Base-by-base conservation (phyloP, 1,139 yeast genomes). In the Hanseniaspora sp. region DNA sequence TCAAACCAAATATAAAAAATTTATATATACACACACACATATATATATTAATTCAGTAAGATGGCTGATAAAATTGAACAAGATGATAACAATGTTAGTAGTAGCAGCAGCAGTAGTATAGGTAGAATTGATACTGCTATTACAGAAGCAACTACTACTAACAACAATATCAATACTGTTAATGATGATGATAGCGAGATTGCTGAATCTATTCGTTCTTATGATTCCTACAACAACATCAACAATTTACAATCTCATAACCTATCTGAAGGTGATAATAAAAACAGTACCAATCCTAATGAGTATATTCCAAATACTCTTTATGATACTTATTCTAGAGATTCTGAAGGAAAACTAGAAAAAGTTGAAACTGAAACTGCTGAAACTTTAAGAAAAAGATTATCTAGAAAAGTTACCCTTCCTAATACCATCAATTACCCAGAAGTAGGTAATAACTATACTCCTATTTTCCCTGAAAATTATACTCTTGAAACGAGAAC, bases 381-480 rank as follows among this genome's bases (percentile, higher is more conserved):
- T 17, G 77, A 79, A 62, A 79, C 92, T 0, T 69, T 86, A 54
- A 76, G 74, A 53, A 82, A 79, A 17, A 51, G 37, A 38, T 17
- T 51, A 5, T 44, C 54, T n/a, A 44, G 54, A 51, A 51, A 51
- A 23, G 54, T 45, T 5, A 51, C 54, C 9, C 38, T 51, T 13
- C 54, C 54, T 29, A 51, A 51, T 15, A 51, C 54, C 8, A 31
- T 51, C 6, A 51, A 51, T 28, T 51, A 51, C 18, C 54, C 54
- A 7, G 54, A 51, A 39, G 54, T 51, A 3, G 54, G 54, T 11
- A 41, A 60, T 65, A 31, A 65, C 59, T 44, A 52, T 72, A 76
- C 58, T 82, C 90, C 52, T 7, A 82, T 86, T 47, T 87, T 87
- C 74, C 96, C 96, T 13, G 96, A 87, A 72, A 95, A 87, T 67